phyloP scores from a whole-genome alignment of 1,284 basidiomycete genomes.

The Microbotryum silenes-acaulis region DNA sequence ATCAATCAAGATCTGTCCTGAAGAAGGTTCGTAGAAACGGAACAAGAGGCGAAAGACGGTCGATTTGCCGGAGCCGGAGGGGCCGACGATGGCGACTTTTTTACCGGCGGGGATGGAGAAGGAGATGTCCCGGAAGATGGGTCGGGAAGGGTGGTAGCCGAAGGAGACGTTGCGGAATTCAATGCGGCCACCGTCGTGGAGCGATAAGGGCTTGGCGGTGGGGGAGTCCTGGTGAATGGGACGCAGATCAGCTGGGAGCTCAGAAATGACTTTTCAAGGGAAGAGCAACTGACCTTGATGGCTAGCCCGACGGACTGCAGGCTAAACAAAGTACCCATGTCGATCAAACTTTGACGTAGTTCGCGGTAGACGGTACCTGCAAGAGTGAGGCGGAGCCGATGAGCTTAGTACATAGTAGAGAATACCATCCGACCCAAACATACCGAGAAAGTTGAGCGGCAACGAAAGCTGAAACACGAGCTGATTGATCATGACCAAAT shows the following conservation, averaged over 20 bases:
- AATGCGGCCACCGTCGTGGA: slow-evolving; percentile 73
- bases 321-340: slow-evolving; percentile 95
- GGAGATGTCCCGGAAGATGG: slow-evolving; percentile 80
- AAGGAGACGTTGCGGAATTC: slow-evolving; percentile 88
- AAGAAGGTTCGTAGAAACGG: slow-evolving; percentile 81
- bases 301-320: slow-evolving; percentile 75
- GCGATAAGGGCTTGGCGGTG: slow-evolving; percentile 57
- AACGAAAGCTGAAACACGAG: slow-evolving; percentile 96
- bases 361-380: slow-evolving; percentile 80
- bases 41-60: slow-evolving; percentile 91
- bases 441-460: slow-evolving; percentile 89
- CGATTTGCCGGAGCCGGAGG: slow-evolving; percentile 95
- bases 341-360: slow-evolving; percentile 84
- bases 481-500: slow-evolving; percentile 98
- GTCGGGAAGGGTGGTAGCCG: slow-evolving; percentile 79
- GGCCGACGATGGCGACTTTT: slow-evolving; percentile 93
- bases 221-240: slow-evolving; percentile 53
- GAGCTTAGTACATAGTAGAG: neutral
- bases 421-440: neutral
- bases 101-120: slow-evolving; percentile 91
- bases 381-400: neutral
- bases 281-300: slow-evolving; percentile 49
- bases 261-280: neutral
- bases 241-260: neutral
- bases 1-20: slow-evolving; percentile 74